Base-by-base conservation (phyloP, 805 yeast genomes). In the Teunomyces gatunensis region DNA sequence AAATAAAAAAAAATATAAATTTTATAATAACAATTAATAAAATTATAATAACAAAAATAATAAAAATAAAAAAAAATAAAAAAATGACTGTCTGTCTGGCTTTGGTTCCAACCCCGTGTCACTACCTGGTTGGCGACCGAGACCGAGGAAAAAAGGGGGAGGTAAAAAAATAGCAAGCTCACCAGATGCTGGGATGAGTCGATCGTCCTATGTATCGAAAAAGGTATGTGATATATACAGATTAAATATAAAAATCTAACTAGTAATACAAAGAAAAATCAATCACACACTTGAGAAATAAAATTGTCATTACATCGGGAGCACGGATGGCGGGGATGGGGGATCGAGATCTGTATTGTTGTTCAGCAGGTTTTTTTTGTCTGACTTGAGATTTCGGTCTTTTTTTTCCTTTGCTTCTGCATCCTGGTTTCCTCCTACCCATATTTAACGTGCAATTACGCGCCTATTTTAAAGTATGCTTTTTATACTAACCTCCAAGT, bases 261-360 rank as follows among this genome's bases (percentile, higher is more conserved):
- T 37, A 37, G 40, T 37, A 37, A 37, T 37, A 37, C 40, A 37
- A 37, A 21, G 39, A 17, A 21, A 39, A 25, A 39, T 27, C 39
- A 37, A 29, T 37, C 40, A 37, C 40, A 20, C 40, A 21, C 28
- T 12, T 20, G 23, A 37, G 40, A 37, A 37, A 37, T 37, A 37
- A 37, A 35, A 37, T 37, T 37, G 40, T 37, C 40, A 21, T 37
- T 37, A 37, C 28, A 36, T 36, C 25, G 10, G 18, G 18, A 32
- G 18, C 34, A 13, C 34, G 34, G 17, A 32, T n/a, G 34, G 34
- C 17, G 18, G 34, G 18, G 18, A 32, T 13, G 34, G 6, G 34
- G 34, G 9, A 15, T 13, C 27, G 27, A 25, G 27, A 25, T 25
- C 27, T 25, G 27, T 30, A 30, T 30, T 32, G 9, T 32, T 13